Evolutionary conservation across 352 stramenopile genomes (phyloP).

Genomic region (Globisporangium orthogonon): DNA sequence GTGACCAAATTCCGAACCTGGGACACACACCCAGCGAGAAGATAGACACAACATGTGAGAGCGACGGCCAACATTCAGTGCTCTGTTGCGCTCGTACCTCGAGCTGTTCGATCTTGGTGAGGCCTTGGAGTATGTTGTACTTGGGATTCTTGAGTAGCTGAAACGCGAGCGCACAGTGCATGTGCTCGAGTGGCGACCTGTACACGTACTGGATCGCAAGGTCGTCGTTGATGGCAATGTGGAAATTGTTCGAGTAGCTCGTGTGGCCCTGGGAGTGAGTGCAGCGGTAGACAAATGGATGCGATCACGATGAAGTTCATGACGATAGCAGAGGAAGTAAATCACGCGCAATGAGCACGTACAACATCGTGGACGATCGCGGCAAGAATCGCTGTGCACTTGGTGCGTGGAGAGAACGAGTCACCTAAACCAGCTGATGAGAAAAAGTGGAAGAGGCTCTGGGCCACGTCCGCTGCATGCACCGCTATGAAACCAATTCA

Average conservation of each 20-base stretch:
- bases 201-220: slow-evolving; percentile 81
- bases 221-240: slow-evolving; percentile 75
- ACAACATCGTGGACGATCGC: slow-evolving; percentile 83
- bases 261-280: slow-evolving; percentile 52
- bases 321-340: too few species aligned
- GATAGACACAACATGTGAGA: background rate
- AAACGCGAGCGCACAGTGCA: slow-evolving; percentile 82
- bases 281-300: background rate
- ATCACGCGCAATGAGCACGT: background rate
- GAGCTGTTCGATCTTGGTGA: slow-evolving; percentile 70
- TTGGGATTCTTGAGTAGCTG: slow-evolving; percentile 60
- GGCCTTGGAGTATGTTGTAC: slow-evolving; percentile 65
- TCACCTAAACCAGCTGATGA: slow-evolving; percentile 38
- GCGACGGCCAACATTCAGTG: too few species aligned
- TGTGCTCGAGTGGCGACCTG: slow-evolving; percentile 79
- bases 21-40: background rate
- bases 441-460: slow-evolving; percentile 73
- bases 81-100: slow-evolving; percentile 27
- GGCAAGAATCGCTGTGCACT: slow-evolving; percentile 66
- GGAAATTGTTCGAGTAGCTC: slow-evolving; percentile 86
- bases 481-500: slow-evolving; percentile 25
- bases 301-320: background rate
- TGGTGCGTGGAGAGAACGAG: slow-evolving; percentile 50
- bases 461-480: slow-evolving; percentile 78
- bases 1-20: slow-evolving; percentile 71